These are phyloP conservation scores for Scheffersomyces stambukii DNA, from an alignment of 1,139 yeast species.

Conservation along the genomic window DNA sequence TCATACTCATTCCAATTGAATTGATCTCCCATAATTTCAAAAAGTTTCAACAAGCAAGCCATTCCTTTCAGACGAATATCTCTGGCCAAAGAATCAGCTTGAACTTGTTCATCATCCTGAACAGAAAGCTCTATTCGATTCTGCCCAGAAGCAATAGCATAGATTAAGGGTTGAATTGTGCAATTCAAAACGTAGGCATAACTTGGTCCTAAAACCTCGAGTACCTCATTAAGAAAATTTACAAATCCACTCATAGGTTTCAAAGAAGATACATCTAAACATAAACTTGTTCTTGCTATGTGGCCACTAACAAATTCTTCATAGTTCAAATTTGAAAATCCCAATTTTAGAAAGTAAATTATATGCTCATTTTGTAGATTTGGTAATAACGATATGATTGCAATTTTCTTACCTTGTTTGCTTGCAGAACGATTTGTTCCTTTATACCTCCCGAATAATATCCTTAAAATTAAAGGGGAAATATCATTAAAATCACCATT, in stretches of 20 bases:
- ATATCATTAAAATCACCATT: conserved; percentile 53
- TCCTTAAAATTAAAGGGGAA: conserved; percentile 72
- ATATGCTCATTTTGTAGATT: conserved; percentile 55
- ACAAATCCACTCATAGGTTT: conserved; percentile 70
- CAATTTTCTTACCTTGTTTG: conserved; percentile 69
- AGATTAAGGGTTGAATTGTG: conserved; percentile 58
- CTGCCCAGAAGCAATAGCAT: conserved; percentile 56
- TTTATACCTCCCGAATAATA: conserved; percentile 85
- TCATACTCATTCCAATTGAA: conserved; percentile 58
- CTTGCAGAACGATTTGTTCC: conserved; percentile 54
- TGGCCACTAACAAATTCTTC: conserved; percentile 25
- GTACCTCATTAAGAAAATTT: conserved; percentile 60
- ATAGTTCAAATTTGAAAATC: conserved; percentile 52
- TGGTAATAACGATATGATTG: conserved; percentile 70
- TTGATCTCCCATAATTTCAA: conserved; percentile 42
- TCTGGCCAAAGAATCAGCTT: conserved; percentile 42
- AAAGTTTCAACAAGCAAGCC: conserved; percentile 51
- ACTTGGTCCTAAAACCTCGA: conserved; percentile 59
- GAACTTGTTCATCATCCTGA: conserved; percentile 14
- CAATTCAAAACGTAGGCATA: conserved; percentile 47
- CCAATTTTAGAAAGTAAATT: conserved; percentile 56
- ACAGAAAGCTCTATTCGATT: conserved; percentile 26
- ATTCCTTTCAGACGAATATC: conserved; percentile 58
- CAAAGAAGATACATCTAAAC: conserved; percentile 31
- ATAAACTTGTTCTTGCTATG: conserved; percentile 12